Percentiles rank a stretch among this genome's conserved stretches.
Evolutionary conservation across 495 filamentous ascomycete species (phyloP).

Genomic region (Astrocystis sublimbata): DNA sequence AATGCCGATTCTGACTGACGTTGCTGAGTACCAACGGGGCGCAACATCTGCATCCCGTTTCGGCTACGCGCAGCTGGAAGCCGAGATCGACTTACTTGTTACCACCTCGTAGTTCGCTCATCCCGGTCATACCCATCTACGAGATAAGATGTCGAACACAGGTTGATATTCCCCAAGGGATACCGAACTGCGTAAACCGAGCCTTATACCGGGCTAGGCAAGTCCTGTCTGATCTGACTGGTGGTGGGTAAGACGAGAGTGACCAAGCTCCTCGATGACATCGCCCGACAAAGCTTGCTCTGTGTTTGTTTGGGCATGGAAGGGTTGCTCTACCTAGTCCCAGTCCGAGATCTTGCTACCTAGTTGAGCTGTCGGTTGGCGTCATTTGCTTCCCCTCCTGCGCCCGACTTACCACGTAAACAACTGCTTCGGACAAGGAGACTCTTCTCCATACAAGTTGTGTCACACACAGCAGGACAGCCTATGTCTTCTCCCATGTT

Average conservation of each 20-base stretch:
- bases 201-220: neutral
- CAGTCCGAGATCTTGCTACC: neutral
- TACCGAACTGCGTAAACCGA: neutral
- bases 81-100: neutral
- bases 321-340: neutral
- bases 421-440: neutral
- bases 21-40: neutral
- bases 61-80: constrained; percentile 7
- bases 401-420: neutral
- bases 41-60: neutral
- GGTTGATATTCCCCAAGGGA: neutral
- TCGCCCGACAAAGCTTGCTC: neutral
- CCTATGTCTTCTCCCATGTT: too few relatives aligned
- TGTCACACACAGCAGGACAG: too few relatives aligned
- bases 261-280: neutral
- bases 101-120: neutral
- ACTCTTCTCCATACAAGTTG: neutral
- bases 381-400: neutral
- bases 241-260: neutral
- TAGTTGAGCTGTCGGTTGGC: neutral
- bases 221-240: neutral
- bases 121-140: constrained; percentile 2
- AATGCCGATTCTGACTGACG: neutral
- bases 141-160: neutral
- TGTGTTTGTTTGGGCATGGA: neutral